Evolutionary conservation across 306 rosid species (phyloP), one percentile per base, ranked within the genome.

Genomic region (Oxytropis ochrocephala): DNA sequence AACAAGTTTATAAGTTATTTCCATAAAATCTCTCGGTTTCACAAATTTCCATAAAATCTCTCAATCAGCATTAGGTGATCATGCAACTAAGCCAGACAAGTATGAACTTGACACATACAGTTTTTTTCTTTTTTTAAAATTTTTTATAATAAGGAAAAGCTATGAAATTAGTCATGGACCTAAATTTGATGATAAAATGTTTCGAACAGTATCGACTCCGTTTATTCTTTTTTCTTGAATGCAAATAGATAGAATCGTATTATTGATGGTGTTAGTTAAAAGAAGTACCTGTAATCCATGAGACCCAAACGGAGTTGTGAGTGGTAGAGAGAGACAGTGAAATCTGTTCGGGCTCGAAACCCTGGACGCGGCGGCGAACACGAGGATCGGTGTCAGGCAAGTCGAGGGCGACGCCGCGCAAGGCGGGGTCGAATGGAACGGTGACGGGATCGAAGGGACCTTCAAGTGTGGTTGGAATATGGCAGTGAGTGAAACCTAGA

Each of bases 311-410:
- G 18, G 96, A 88, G 61, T 86, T 86, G 47, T 85, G 69, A 9
- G 70, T 2, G 13, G 84, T 64, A 5, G 97, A 91, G 46, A 91
- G 89, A 16, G 97, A 80, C 21, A 88, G 69, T 0, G 96, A 86
- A 79, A 91, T 86, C 87, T 91, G 97, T 77, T 91, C 96, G 1
- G 97, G 97, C 65, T 81, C 67, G 47, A 85, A 88, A 2, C 88
- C 96, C 2, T 6, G 35, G 38, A 61, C 93, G 0, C 14, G 65
- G 69, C 93, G 96, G 46, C 65, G 80, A 52, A 91, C 87, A 9
- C 93, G 75, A 9, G 86, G 93, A 61, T 91, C 96, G 35, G 79
- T 39, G 24, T 50, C 82, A 0, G 96, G 96, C 73, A 91, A 80
- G 75, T 88, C 96, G 53, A 80, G 69, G 69, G 96, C 88, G 79